Evolutionary conservation across 306 rosid genomes (phyloP), one percentile per base, ranked within the genome.

Genomic region (Corylus heterophylla): DNA sequence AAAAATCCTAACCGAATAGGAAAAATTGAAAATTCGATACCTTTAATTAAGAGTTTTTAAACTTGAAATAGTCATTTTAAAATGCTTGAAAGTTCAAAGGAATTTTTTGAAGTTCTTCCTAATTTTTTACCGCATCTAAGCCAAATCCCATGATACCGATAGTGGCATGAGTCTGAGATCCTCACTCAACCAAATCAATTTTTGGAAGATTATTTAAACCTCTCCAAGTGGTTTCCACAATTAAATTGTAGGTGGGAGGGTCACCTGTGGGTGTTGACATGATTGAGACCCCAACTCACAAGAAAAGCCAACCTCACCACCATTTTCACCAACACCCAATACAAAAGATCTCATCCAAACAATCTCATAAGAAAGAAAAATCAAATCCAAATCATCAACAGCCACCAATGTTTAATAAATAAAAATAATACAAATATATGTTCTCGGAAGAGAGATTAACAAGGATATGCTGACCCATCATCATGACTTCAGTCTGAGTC

Each of bases 401-500:
- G 71, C 78, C 83, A 78, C 83, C 55, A 10, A 45, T 73, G 42
- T 25, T 45, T 39, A 13, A 72, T 68, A 54, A 77, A 31, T 42
- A 37, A 37, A 3, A 37, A 37, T 37, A 3, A 39, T 29, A 11
- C 44, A 0, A 48, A 62, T 18, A 54, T 54, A 31, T 71, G 51
- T 71, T 66, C 78, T 20, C 22, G 45, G 79, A 74, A 61, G 2
- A 50, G 8, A 72, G 49, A 62, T 69, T 47, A 74, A 39, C 68
- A 20, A 74, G 58, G 63, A 81, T 74, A 75, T 77, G 79, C 86
- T 64, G 92, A 86, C 78, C 86, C 88, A 87, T 80, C 88, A 87
- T 80, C 69, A 88, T 84, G 85, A 89, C 88, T 80, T 81, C 4
- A 73, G 45, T 42, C 45, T 5, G 0, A 4, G 44, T 39, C 44